phyloP scores from a whole-genome alignment of 2,329 filamentous ascomycete species.

The Sphaerulina vaccinii region DNA sequence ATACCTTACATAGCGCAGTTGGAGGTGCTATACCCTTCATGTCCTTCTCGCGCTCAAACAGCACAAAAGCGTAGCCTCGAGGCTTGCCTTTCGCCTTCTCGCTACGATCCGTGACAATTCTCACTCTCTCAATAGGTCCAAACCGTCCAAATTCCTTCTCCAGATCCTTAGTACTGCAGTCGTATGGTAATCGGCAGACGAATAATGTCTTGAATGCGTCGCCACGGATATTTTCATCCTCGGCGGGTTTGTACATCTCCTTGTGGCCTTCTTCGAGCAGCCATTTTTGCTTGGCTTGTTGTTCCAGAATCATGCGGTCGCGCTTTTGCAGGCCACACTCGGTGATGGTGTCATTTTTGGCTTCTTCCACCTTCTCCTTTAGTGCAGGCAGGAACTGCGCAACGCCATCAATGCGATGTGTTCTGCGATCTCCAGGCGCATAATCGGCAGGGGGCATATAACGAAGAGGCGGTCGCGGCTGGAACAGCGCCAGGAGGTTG shows the following conservation, averaged over 20 bases:
- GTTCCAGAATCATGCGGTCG: constrained; percentile 80
- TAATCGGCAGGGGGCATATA: constrained; percentile 83
- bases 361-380: constrained; percentile 67
- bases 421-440: constrained; percentile 77
- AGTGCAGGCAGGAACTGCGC: constrained; percentile 72
- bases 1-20: neutral
- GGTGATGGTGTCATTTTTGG: constrained; percentile 58
- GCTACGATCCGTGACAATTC: constrained; percentile 72
- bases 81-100: constrained; percentile 56
- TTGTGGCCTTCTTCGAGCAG: constrained; percentile 63
- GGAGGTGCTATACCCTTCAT: constrained; percentile 78
- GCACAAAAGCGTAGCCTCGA: constrained; percentile 89
- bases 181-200: constrained; percentile 84
- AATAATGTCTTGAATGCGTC: constrained; percentile 96
- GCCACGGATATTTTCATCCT: constrained; percentile 85
- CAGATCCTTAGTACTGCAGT: constrained; percentile 82
- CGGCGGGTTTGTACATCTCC: constrained; percentile 70
- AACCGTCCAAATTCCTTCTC: constrained; percentile 92
- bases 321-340: constrained; percentile 91
- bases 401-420: constrained; percentile 69
- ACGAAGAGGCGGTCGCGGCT: constrained; percentile 85
- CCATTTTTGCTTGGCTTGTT: constrained; percentile 65
- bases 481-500: constrained; percentile 89
- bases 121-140: constrained; percentile 87
- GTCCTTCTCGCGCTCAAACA: constrained; percentile 95